Percentiles rank a stretch among this genome's conserved stretches.
Conservation (phyloP, 2,329 filamentous ascomycete genomes). For the Zymoseptoria ardabiliae region DNA sequence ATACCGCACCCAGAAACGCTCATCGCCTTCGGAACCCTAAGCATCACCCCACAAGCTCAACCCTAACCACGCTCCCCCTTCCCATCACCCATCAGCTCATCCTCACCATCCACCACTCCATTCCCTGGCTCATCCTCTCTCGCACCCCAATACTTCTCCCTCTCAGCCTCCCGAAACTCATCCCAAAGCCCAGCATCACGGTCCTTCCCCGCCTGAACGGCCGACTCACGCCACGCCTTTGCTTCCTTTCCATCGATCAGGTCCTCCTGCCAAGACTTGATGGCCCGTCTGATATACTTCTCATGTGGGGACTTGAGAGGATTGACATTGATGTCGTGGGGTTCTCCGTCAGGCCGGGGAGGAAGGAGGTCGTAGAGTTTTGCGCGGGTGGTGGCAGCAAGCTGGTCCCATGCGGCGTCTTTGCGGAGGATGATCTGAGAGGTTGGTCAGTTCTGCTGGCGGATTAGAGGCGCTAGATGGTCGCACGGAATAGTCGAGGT, state of each 20-base stretch:
- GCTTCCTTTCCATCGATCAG: slow-evolving; percentile 49
- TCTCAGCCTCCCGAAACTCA: slow-evolving; percentile 47
- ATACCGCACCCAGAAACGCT: not conserved
- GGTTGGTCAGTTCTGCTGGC: not conserved
- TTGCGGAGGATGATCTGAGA: slow-evolving; percentile 25
- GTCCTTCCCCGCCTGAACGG: slow-evolving; percentile 45
- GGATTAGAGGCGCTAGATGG: not conserved
- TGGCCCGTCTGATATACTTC: slow-evolving; percentile 45
- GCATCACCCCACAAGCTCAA: not conserved
- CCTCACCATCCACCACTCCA: slow-evolving; percentile 1
- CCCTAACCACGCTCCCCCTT: not conserved
- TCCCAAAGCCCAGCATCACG: slow-evolving; percentile 51
- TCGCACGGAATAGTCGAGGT: not conserved
- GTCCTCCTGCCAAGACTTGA: slow-evolving; percentile 51
- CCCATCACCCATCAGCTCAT: not conserved
- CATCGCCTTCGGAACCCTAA: not conserved
- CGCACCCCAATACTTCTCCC: slow-evolving; percentile 50
- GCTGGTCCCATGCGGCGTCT: slow-evolving; percentile 24
- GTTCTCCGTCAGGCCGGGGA: slow-evolving; percentile 14
- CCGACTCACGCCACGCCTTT: slow-evolving; percentile 51
- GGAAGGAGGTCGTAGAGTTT: slow-evolving; percentile 27
- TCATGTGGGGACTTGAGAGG: slow-evolving; percentile 37
- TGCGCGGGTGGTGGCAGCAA: slow-evolving; percentile 17
- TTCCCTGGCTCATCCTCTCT: slow-evolving; percentile 3
- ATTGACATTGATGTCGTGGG: slow-evolving; percentile 33